Evolutionary conservation across 257 asterid genomes (phyloP).

Genomic region (Nicotiana paniculata): DNA sequence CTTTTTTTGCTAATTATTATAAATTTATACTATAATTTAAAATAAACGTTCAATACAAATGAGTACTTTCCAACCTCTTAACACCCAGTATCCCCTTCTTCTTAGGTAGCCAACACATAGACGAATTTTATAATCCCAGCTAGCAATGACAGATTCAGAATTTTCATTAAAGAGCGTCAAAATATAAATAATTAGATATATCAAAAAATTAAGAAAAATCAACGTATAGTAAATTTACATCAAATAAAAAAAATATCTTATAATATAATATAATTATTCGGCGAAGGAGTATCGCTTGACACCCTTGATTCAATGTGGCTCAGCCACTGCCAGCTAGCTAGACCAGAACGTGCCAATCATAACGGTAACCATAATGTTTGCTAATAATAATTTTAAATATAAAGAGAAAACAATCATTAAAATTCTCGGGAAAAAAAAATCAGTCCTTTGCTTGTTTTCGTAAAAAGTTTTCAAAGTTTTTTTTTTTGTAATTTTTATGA

Average conservation of each 20-base stretch:
- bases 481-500: no score
- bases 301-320: no score
- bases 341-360: conserved; percentile 23
- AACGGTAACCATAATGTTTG: conserved; percentile 24
- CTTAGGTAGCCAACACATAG: background rate
- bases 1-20: background rate
- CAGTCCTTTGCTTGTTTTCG: background rate
- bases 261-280: no score
- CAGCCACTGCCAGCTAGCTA: background rate
- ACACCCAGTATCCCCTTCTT: background rate
- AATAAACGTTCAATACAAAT: background rate
- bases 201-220: no score
- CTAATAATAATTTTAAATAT: background rate
- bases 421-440: no score
- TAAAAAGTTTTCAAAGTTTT: no score
- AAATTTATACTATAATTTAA: background rate
- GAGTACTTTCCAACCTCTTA: background rate
- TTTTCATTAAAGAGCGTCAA: no score
- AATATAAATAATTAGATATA: no score
- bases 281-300: no score
- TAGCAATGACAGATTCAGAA: background rate
- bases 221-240: no score
- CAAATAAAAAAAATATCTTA: no score
- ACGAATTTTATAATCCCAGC: background rate
- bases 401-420: no score